Conservation (phyloP, 768 basidiomycete genomes). For the Phlegmacium glaucopus region DNA sequence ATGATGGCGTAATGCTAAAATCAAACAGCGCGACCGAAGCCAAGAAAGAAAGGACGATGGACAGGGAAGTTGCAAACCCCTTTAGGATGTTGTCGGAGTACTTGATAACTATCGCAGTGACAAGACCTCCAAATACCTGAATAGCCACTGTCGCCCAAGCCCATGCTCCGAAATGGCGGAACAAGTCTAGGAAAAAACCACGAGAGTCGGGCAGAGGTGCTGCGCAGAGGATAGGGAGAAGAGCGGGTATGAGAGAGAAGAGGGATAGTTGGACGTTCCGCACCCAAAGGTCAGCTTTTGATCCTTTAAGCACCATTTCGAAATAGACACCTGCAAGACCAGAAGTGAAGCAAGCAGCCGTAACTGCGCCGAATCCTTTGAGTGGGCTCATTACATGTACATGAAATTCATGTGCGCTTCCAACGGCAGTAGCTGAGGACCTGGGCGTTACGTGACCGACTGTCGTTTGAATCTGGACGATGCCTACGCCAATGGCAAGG, state of each 20-base stretch:
- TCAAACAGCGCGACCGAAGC: conserved; percentile 90
- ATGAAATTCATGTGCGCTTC: conserved; percentile 67
- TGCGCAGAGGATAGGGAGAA: conserved; percentile 71
- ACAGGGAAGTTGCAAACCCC: conserved; percentile 95
- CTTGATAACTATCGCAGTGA: conserved; percentile 96
- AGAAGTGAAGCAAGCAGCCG: conserved; percentile 91
- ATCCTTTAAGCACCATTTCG: conserved; percentile 95
- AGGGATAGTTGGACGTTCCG: conserved; percentile 96
- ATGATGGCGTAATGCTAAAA: conserved; percentile 83
- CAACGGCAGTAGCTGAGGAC: conserved; percentile 40
- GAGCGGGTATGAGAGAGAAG: conserved; percentile 90
- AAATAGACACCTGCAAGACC: conserved; percentile 98
- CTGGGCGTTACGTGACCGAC: conserved; percentile 15
- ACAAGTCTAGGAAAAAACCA: conserved; percentile 55
- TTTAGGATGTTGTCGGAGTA: conserved; percentile 95
- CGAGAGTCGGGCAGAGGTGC: conserved; percentile 37
- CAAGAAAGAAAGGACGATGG: conserved; percentile 93
- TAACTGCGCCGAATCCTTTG: conserved; percentile 89
- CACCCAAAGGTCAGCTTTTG: conserved; percentile 90
- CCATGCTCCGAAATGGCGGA: conserved; percentile 89
- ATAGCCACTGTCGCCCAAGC: conserved; percentile 91
- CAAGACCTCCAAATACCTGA: conserved; percentile 89
- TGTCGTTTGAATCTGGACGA: conserved; percentile 87
- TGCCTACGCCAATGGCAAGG: conserved; percentile 88
- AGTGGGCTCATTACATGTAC: conserved; percentile 79